These are phyloP conservation scores for Komagataella mondaviorum DNA, from an alignment of 805 yeast genomes.

Conservation along the genomic window DNA sequence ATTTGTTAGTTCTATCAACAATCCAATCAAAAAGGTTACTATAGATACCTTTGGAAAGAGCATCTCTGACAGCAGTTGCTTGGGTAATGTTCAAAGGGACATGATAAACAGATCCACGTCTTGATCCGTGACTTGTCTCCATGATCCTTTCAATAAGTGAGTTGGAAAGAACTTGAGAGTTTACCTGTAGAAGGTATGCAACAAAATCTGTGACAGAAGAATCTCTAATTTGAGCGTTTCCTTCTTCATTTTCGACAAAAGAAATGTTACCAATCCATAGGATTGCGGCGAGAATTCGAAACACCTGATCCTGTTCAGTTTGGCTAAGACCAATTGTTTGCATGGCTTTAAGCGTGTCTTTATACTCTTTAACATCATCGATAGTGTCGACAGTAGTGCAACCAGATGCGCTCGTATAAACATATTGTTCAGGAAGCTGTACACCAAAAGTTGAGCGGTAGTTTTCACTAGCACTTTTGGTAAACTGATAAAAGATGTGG, in stretches of 20 bases:
- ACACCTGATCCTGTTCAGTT: conserved; percentile 81
- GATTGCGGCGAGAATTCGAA: conserved; percentile 70
- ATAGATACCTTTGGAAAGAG: conserved; percentile 88
- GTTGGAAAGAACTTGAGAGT: conserved; percentile 47
- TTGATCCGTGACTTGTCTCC: conserved; percentile 83
- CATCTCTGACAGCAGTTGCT: conserved; percentile 91
- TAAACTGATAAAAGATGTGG: conserved; percentile 92
- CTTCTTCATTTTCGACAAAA: conserved; percentile 76
- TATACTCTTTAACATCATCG: conserved; percentile 69
- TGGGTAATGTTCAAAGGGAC: conserved; percentile 86
- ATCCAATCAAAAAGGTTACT: conserved; percentile 94
- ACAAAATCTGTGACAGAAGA: conserved; percentile 88
- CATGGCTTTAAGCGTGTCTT: conserved; percentile 82
- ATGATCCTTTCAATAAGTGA: conserved; percentile 70
- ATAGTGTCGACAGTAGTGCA: conserved; percentile 81
- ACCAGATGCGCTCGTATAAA: conserved; percentile 76
- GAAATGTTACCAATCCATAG: conserved; percentile 92
- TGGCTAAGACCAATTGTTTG: conserved; percentile 68
- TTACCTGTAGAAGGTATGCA: conserved; percentile 80
- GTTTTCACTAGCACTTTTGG: conserved; percentile 77
- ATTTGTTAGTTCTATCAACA: conserved; percentile 76
- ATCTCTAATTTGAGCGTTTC: conserved; percentile 74
- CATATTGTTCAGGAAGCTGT: conserved; percentile 86
- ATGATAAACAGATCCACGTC: conserved; percentile 87
- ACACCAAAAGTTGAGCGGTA: conserved; percentile 81